These are phyloP conservation scores for Gossypium herbaceum DNA, from an alignment of 345 rosid species.

Conservation along the genomic window DNA sequence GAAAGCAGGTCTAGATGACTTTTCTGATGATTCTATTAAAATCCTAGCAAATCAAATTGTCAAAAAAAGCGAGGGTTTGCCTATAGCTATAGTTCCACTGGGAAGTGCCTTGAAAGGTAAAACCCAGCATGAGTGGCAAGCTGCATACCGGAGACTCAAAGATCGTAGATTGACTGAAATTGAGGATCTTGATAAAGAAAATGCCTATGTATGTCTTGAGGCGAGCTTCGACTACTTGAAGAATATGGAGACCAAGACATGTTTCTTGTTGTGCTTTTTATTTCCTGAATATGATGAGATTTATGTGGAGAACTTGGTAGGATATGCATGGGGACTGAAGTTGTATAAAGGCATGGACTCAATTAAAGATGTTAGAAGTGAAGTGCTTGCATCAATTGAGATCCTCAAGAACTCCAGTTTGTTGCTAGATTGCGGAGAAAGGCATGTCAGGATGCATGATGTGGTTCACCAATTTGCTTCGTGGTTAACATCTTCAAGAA, in stretches of 20 bases:
- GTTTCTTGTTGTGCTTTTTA: neutral
- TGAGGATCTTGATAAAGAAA: rapidly evolving
- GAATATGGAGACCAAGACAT: too few species aligned
- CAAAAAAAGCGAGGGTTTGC: too few species aligned
- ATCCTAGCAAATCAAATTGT: too few species aligned
- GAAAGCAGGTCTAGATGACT: neutral
- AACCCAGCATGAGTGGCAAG: too few species aligned
- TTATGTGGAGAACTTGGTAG: neutral
- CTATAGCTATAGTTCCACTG: too few species aligned
- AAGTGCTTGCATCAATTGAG: neutral
- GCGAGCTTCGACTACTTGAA: too few species aligned
- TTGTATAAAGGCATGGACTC: neutral
- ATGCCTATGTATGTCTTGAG: too few species aligned
- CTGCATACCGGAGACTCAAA: too few species aligned
- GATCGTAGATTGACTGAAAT: too few species aligned
- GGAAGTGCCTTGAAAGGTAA: too few species aligned
- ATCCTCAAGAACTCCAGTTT: neutral
- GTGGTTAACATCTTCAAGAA: neutral
- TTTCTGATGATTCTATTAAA: neutral
- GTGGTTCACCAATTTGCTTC: neutral
- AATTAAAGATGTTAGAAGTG: neutral
- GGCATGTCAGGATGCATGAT: neutral
- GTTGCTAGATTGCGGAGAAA: neutral
- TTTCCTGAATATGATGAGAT: neutral
- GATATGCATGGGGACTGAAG: neutral